Evolutionary conservation across 1,284 basidiomycete genomes (phyloP).

Genomic region (Ceratobasidium sp.): DNA sequence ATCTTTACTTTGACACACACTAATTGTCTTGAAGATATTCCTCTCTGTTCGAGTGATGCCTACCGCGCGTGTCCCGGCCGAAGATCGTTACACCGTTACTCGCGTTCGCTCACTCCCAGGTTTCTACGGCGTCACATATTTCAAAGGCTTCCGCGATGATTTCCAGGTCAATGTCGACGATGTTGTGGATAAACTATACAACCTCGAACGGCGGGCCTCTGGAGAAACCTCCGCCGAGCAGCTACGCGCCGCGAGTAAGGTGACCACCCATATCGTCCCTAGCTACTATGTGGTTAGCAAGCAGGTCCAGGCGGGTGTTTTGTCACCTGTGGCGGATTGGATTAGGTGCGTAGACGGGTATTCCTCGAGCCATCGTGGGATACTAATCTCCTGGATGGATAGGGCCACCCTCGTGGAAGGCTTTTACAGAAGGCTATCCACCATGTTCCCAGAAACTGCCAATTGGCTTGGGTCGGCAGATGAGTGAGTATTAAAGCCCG

Average conservation of each 20-base stretch:
- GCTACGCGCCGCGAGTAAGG: slow-evolving; percentile 61
- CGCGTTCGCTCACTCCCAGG: slow-evolving; percentile 69
- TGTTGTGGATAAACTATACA: slow-evolving; percentile 66
- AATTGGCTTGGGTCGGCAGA: slow-evolving; percentile 69
- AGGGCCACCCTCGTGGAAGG: slow-evolving; percentile 40
- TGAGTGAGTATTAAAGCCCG: slow-evolving; percentile 59
- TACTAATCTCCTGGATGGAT: background rate
- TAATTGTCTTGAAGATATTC: slow-evolving; percentile 63
- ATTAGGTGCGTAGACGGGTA: slow-evolving; percentile 65
- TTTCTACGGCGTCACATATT: slow-evolving; percentile 73
- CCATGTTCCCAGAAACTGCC: slow-evolving; percentile 70
- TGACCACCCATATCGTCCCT: slow-evolving; percentile 72
- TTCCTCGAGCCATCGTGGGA: too few species aligned
- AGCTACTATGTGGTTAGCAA: slow-evolving; percentile 70
- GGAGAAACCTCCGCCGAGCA: slow-evolving; percentile 57
- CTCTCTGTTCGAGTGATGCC: slow-evolving; percentile 69
- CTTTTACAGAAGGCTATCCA: slow-evolving; percentile 51
- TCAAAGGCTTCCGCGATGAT: slow-evolving; percentile 72
- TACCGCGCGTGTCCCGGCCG: slow-evolving; percentile 61
- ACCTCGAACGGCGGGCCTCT: slow-evolving; percentile 60
- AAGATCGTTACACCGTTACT: slow-evolving; percentile 67
- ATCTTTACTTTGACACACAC: background rate
- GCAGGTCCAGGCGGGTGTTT: slow-evolving; percentile 54
- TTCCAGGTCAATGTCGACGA: slow-evolving; percentile 65
- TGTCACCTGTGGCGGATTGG: slow-evolving; percentile 61